Evolutionary conservation across 2,329 filamentous ascomycete genomes (phyloP), one percentile per base, ranked within the genome.

Genomic region (Pyricularia pennisetigena): DNA sequence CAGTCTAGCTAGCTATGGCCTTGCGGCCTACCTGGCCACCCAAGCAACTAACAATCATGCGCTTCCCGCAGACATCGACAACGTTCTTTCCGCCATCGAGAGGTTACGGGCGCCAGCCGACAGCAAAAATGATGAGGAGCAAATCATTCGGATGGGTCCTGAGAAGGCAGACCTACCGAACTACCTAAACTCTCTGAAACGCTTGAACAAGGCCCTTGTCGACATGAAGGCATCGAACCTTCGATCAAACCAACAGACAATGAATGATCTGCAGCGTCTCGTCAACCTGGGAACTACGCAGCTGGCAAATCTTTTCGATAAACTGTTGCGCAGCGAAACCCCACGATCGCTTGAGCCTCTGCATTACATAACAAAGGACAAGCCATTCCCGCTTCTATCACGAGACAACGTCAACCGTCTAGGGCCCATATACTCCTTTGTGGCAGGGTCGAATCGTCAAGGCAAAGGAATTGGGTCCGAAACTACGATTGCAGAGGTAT

Each of bases 191-290:
- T 97, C 94, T 6, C 87, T 98, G 72, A 95, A 96, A 79, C 90
- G 95, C 61, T 87, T 97, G 35, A 93, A 90, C 74, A 91, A 91
- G 76, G 91, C 94, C n/a, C 83, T 97, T 68, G 80, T 83, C 70
- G 92, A 97, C 70, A 90, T 99, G 80, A 91, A 91, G 76, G 85
- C 91, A 3, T 94, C 94, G n/a, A 97, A 97, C 73, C 81, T 99
- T 67, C 89, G 92, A 68, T 91, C 94, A 10, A 98, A 97, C 70
- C 94, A 98, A 76, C 90, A 94, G 77, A 93, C 93, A 2, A 91
- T 95, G 68, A 82, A 87, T 63, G 93, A 97, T 70, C 86, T 97
- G 68, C 90, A 87, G 68, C 86, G 88, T 10, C 83, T 99, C 49
- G 82, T 97, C 69, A 91, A 89, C 73, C 86, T 88, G 4, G 95